These are phyloP conservation scores for Ceratobasidium papillatum DNA, from an alignment of 1,284 basidiomycete species.

Conservation along the genomic window DNA sequence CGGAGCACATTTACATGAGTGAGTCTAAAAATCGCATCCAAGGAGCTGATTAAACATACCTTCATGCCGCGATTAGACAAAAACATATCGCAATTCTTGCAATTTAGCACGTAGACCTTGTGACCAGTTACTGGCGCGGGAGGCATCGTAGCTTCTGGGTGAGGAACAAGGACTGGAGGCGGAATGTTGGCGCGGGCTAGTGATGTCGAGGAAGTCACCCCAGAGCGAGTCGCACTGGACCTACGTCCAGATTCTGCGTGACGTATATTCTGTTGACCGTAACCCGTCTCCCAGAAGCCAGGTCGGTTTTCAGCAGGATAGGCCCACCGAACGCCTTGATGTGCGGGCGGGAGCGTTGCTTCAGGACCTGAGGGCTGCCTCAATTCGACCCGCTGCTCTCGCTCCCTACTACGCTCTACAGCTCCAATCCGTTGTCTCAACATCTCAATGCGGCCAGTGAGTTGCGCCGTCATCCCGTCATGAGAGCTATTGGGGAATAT, in stretches of 20 bases:
- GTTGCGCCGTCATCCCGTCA: slow-evolving; percentile 32
- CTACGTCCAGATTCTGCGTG: slow-evolving; percentile 2
- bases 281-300: slow-evolving; percentile 38
- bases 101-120: slow-evolving; percentile 83
- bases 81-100: slow-evolving; percentile 76
- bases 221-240: background rate
- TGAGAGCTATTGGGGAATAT: slow-evolving; percentile 12
- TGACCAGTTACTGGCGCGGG: slow-evolving; percentile 47
- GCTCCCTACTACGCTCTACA: slow-evolving; percentile 29
- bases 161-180: slow-evolving; percentile 18
- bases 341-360: slow-evolving; percentile 1
- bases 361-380: slow-evolving; percentile 2
- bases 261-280: slow-evolving; percentile 1
- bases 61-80: slow-evolving; percentile 87
- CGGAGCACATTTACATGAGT: background rate
- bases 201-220: background rate
- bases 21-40: background rate
- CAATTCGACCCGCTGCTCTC: slow-evolving; percentile 11
- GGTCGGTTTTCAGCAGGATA: slow-evolving; percentile 35
- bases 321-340: slow-evolving; percentile 34
- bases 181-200: slow-evolving; percentile 23
- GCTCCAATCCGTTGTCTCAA: slow-evolving; percentile 25
- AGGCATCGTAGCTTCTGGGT: slow-evolving; percentile 2
- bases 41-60: slow-evolving; percentile 55
- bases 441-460: slow-evolving; percentile 38